Evolutionary conservation across 352 stramenopile genomes (phyloP).

Genomic region (Globisporangium acanthophoron): DNA sequence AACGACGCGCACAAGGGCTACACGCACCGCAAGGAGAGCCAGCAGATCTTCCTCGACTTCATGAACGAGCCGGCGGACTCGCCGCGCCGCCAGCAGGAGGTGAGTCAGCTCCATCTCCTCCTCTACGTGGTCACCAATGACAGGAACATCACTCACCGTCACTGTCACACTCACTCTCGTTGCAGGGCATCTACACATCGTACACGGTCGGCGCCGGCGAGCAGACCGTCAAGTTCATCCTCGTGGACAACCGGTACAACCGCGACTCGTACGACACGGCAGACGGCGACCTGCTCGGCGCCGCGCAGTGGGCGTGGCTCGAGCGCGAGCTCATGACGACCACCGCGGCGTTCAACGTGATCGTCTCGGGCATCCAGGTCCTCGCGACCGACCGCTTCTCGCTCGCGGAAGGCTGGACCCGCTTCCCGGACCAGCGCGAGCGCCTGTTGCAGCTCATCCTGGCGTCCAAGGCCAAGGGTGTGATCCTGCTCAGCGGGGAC

Average conservation of each 20-base stretch:
- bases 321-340: constrained; percentile 73
- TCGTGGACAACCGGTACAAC: constrained; percentile 87
- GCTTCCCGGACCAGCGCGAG: constrained; percentile 80
- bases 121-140: no score
- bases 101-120: constrained; percentile 6
- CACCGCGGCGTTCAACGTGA: constrained; percentile 88
- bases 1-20: constrained; percentile 84
- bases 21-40: constrained; percentile 64
- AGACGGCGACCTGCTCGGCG: constrained; percentile 70
- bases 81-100: constrained; percentile 67
- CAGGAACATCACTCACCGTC: not conserved
- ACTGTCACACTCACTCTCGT: not conserved
- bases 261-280: constrained; percentile 62
- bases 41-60: constrained; percentile 85
- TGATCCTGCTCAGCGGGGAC: constrained; percentile 90
- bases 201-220: constrained; percentile 63
- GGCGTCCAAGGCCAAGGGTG: constrained; percentile 70
- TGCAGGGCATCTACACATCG: constrained; percentile 81
- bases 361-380: constrained; percentile 91
- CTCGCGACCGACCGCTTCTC: constrained; percentile 77
- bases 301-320: constrained; percentile 82
- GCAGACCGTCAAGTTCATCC: constrained; percentile 79
- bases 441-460: constrained; percentile 84
- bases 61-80: constrained; percentile 72
- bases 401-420: constrained; percentile 84